These are phyloP conservation scores for Cyclotella cryptica DNA, from an alignment of 108 stramenopile genomes.

Conservation along the genomic window DNA sequence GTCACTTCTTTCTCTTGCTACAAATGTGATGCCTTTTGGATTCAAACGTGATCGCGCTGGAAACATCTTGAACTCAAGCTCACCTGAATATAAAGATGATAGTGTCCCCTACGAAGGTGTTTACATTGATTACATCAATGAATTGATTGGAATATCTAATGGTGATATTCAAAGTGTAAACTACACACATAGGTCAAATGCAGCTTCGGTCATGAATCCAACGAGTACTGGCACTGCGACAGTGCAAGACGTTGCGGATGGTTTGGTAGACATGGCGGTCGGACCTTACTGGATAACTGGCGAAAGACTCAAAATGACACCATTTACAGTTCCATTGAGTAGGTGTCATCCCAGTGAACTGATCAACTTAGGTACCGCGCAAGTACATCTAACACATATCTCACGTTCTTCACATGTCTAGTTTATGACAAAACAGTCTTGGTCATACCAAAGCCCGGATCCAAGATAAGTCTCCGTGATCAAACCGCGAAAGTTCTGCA, in stretches of 20 bases:
- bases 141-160: neutral
- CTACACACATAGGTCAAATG: constrained; percentile 25
- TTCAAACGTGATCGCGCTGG: neutral
- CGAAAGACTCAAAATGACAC: constrained; percentile 9
- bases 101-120: constrained; percentile 17
- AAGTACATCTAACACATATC: neutral
- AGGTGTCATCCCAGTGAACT: neutral
- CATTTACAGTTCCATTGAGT: constrained; percentile 25
- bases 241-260: constrained; percentile 30
- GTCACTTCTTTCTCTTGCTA: neutral
- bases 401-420: neutral
- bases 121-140: constrained; percentile 15
- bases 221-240: constrained; percentile 4
- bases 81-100: constrained; percentile 11
- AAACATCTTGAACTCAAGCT: neutral
- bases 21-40: neutral
- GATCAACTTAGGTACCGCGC: neutral
- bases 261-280: constrained; percentile 28
- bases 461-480: neutral
- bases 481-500: constrained; percentile 23
- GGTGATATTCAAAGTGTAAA: constrained; percentile 28
- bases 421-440: constrained; percentile 35
- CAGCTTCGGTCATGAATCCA: constrained; percentile 1
- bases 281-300: constrained; percentile 39
- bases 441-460: constrained; percentile 22